phyloP scores from a whole-genome alignment of 2,329 filamentous ascomycete genomes.

The Ascochyta viciae-villosae region DNA sequence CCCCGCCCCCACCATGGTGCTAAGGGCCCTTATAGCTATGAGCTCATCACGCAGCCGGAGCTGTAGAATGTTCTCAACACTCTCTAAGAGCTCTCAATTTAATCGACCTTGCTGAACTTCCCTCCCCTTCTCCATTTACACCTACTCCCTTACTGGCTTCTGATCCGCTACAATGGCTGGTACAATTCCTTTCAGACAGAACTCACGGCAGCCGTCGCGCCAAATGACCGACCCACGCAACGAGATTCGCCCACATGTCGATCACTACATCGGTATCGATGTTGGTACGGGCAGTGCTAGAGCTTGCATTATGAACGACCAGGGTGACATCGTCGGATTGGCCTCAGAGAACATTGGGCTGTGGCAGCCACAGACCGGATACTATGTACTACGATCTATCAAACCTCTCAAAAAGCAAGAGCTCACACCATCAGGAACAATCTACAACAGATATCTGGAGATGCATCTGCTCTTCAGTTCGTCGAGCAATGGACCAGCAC shows the following conservation, averaged over 20 bases:
- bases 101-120: neutral
- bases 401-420: neutral
- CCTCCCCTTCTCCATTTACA: neutral
- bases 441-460: constrained; percentile 97
- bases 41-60: constrained; percentile 45
- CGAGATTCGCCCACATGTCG: constrained; percentile 62
- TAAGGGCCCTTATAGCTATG: constrained; percentile 42
- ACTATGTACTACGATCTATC: constrained; percentile 54
- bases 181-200: constrained; percentile 38
- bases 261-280: constrained; percentile 85
- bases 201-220: constrained; percentile 47
- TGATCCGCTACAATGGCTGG: constrained; percentile 27
- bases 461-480: constrained; percentile 89
- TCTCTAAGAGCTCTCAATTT: constrained; percentile 20
- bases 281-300: constrained; percentile 95
- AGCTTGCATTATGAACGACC: constrained; percentile 92
- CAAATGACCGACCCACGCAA: constrained; percentile 62
- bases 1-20: constrained; percentile 44
- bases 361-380: constrained; percentile 62
- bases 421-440: constrained; percentile 73
- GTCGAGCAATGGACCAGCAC: constrained; percentile 81
- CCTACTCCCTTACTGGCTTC: neutral
- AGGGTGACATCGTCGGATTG: constrained; percentile 79
- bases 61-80: constrained; percentile 43
- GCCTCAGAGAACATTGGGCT: constrained; percentile 61